A percentile compares a stretch with the other conserved stretches of the same genome.
Evolutionary conservation across 148 eudicot genomes (phyloP).

Genomic region (Talinum fruticosum): DNA sequence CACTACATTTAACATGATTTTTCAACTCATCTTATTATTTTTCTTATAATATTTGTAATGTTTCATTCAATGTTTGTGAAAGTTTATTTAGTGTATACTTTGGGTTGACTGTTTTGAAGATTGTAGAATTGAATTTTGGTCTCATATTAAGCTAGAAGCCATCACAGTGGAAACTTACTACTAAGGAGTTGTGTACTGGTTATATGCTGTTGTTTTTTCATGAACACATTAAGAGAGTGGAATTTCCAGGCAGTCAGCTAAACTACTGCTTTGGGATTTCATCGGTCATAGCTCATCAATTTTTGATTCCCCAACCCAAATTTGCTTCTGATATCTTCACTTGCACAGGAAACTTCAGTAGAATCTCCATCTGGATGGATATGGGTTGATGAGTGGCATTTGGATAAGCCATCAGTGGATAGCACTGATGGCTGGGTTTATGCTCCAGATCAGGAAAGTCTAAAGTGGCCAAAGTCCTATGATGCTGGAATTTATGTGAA

Average conservation of each 20-base stretch:
- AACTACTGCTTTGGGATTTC: not conserved
- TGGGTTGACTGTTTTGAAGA: not conserved
- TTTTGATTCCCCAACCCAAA: not conserved
- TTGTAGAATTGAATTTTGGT: not conserved
- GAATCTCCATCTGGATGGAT: constrained; percentile 66
- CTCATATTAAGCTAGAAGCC: not conserved
- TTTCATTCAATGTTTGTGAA: not conserved
- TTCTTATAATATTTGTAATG: not conserved
- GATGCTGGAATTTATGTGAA: constrained; percentile 43
- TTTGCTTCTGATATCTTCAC: constrained; percentile 17
- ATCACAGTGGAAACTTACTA: not conserved
- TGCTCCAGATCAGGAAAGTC: constrained; percentile 64
- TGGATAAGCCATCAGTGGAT: constrained; percentile 51
- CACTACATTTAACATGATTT: not conserved
- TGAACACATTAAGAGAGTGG: not conserved
- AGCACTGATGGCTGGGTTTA: constrained; percentile 77
- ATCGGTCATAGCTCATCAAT: not conserved
- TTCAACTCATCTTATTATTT: not conserved
- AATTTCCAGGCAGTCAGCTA: not conserved
- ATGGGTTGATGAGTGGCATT: constrained; percentile 90
- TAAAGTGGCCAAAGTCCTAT: constrained; percentile 72
- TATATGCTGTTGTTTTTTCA: not conserved
- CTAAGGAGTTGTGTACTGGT: not conserved
- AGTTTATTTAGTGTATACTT: not conserved
- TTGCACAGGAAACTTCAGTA: constrained; percentile 44